Percentiles rank a stretch among this genome's conserved stretches.
phyloP scores from a whole-genome alignment of 1,284 basidiomycete species.

The Rhodotorula mucilaginosa region DNA sequence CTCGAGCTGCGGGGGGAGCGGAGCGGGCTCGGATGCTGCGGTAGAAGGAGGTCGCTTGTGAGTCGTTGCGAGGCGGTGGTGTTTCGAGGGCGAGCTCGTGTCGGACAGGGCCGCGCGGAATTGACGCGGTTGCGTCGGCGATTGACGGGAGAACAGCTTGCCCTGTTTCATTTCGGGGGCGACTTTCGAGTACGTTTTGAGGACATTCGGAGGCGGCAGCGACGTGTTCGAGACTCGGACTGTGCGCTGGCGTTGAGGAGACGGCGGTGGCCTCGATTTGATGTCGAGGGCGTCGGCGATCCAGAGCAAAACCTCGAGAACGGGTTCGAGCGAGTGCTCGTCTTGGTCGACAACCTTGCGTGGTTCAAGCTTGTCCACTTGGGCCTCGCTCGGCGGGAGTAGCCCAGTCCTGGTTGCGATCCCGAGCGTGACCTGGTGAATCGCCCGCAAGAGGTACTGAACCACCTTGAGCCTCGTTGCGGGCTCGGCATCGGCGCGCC shows the following conservation, averaged over 20 bases:
- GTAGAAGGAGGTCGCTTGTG: neutral
- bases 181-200: neutral
- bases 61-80: neutral
- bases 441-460: constrained; percentile 2
- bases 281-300: too few species aligned
- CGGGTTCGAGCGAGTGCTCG: too few species aligned
- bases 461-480: neutral
- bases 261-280: too few species aligned
- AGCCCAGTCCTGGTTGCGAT: neutral
- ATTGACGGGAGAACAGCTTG: neutral
- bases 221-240: neutral
- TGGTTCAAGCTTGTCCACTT: too few species aligned
- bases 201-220: too few species aligned
- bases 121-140: neutral
- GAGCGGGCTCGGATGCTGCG: neutral
- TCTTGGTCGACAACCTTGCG: too few species aligned
- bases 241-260: neutral
- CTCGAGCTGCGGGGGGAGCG: neutral
- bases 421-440: constrained; percentile 5
- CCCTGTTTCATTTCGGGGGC: too few species aligned
- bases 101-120: neutral
- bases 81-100: neutral
- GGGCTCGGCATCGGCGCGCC: neutral
- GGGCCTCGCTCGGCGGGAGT: too few species aligned
- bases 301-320: too few species aligned